Base-by-base conservation (phyloP, 106 monocot species). In the Cymbidium sinense region DNA sequence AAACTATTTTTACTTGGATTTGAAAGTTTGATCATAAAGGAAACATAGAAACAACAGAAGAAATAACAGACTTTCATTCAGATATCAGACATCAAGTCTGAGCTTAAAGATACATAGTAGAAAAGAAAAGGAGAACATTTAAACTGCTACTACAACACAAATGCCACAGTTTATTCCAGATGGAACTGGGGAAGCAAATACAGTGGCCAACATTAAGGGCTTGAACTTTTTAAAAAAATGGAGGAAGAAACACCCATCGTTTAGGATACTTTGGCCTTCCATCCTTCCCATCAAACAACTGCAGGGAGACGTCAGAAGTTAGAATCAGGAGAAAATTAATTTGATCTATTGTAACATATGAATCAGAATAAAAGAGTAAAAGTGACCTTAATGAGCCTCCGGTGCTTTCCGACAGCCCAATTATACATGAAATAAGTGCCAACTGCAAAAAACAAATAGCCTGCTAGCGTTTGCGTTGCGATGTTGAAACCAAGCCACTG, bases 401-500 rank as follows among this genome's bases (percentile, higher is more conserved):
- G 78, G 75, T 90, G 90, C 82, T 95, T 95, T 21, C 84, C 87
- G 10, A 89, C 35, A 30, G 95, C 91, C 95, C 95, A 95, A 58
- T 95, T 86, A 30, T 91, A 89, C 95, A 95, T 91, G 37, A 89
- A 91, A 19, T 44, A n/a, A 76, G 91, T 72, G 11, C 91, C 95
- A 74, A 89, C 95, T 18, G 83, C 81, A 41, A 93, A 82, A 80
- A 95, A 93, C n/a, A 95, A 73, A 77, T 89, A 91, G 19, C 95
- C 95, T 28, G 96, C 90, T 27, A 89, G 78, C 0, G 96, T 96
- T 78, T 91, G 93, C 31, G 96, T 96, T 7, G 96, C 93, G 74
- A 96, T 86, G 62, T 91, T 93, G 79, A 96, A 96, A 13, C 90
- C 91, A 34, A 96, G 44, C 95, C 93, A 96, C 78, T 96, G 95